Conservation (phyloP, 768 basidiomycete species). For the Calocybe cyanea region DNA sequence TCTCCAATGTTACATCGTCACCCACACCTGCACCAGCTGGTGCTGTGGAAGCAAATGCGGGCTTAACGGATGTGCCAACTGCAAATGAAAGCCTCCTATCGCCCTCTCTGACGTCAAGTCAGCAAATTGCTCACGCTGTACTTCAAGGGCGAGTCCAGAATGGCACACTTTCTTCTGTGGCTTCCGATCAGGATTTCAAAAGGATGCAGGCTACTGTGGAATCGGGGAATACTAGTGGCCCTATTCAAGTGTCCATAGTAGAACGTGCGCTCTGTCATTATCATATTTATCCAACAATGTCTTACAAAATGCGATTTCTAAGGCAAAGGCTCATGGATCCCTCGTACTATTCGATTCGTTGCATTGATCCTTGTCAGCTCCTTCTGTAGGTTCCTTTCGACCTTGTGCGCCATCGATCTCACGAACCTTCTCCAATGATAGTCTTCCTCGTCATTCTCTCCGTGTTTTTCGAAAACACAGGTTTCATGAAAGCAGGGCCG, state of each 20-base stretch:
- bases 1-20: conserved; percentile 5
- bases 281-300: background rate
- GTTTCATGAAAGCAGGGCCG: conserved; percentile 85
- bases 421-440: conserved; percentile 20
- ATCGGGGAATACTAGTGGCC: conserved; percentile 44
- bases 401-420: background rate
- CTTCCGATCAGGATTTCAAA: conserved; percentile 32
- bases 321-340: conserved; percentile 70
- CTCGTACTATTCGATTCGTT: conserved; percentile 61
- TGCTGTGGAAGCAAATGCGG: conserved; percentile 13
- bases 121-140: conserved; percentile 46
- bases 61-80: conserved; percentile 6
- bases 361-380: conserved; percentile 50
- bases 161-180: conserved; percentile 17
- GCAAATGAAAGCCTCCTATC: conserved; percentile 7
- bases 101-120: conserved; percentile 26
- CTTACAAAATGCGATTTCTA: conserved; percentile 7
- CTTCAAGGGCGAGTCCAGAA: conserved; percentile 30
- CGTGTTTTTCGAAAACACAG: conserved; percentile 89
- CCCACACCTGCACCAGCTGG: conserved; percentile 10
- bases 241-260: conserved; percentile 77
- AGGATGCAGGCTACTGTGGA: conserved; percentile 40
- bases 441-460: conserved; percentile 84
- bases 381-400: conserved; percentile 52
- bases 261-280: conserved; percentile 55